Evolutionary conservation across 257 asterid genomes (phyloP), one percentile per base, ranked within the genome.

Genomic region (Ligustrum vulgare): DNA sequence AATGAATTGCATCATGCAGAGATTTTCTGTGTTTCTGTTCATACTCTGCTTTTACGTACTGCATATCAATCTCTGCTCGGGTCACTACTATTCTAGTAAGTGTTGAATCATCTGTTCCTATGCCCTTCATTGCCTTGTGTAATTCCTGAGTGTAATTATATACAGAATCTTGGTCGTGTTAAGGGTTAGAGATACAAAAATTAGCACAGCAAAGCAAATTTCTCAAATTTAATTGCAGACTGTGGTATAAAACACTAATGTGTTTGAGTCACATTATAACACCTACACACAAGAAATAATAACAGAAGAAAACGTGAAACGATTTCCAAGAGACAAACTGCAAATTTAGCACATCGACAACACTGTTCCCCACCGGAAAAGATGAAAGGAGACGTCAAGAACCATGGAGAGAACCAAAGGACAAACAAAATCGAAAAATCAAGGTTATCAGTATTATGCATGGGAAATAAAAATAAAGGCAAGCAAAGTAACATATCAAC

Each of bases 21-120:
- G 94, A 75, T 78, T 90, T 95, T n/a, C 94, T 84, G 47, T 90
- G 79, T 47, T 90, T 90, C 90, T 82, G 91, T 28, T 85, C 89
- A 80, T 95, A 95, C 78, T 91, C 97, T 56, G 88, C 93, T 86
- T 90, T 93, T 77, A 93, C 86, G 39, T 90, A 93, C 70, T 90
- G 97, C 96, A 91, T 78, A 73, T 95, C 99, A 3, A 93, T 90
- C 87, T 95, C 99, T 5, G 97, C 82, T 78, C 99, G 86, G 0
- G 99, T 93, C 70, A 89, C 94, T 72, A 95, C 84, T 37, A 87
- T 79, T 74, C 99, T 85, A 58, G 65, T 87, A 31, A 95, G 91
- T 18, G 92, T 80, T 3, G 94, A 22, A 37, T 95, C 98, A 23
- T 90, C 77, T 6, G 98, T 95, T 77, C 99, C 99, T 80, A 93